phyloP scores from a whole-genome alignment of 805 yeast species.

The Hanseniaspora clermontiae region DNA sequence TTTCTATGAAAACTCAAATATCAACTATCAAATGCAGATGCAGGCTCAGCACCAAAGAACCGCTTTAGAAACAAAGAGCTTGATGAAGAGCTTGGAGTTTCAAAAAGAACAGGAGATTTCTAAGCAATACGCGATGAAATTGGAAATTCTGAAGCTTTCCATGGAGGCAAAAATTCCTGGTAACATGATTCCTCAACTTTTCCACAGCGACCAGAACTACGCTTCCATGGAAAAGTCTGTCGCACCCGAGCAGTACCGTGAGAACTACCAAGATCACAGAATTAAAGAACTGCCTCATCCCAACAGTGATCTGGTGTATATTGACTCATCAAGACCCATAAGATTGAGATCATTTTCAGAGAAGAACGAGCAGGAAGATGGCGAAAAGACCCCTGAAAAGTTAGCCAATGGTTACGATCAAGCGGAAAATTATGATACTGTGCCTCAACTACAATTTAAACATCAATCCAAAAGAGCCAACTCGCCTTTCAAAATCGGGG shows the following conservation, averaged over 20 bases:
- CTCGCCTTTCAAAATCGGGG: conserved; percentile 64
- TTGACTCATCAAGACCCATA: conserved; percentile 9
- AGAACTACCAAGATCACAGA: neutral
- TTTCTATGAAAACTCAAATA: neutral
- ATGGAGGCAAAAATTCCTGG: conserved; percentile 57
- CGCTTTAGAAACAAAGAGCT: conserved; percentile 34
- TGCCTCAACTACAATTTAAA: neutral
- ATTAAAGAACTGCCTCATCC: conserved; percentile 8
- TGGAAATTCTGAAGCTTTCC: conserved; percentile 49
- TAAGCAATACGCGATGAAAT: conserved; percentile 60
- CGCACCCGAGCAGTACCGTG: neutral
- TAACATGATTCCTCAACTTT: conserved; percentile 47
- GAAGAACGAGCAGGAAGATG: neutral
- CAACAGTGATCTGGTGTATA: conserved; percentile 12
- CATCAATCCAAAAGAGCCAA: conserved; percentile 31
- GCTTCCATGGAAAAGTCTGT: neutral
- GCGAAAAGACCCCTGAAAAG: neutral
- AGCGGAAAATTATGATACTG: neutral
- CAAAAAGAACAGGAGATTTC: conserved; percentile 67
- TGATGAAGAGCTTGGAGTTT: conserved; percentile 45
- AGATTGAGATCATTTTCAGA: neutral
- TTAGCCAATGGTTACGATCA: neutral
- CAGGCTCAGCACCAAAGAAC: neutral
- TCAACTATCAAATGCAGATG: neutral
- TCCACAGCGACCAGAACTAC: conserved; percentile 24